phyloP scores from a whole-genome alignment of 164 flowering plant species.

The Brasenia schreberi region DNA sequence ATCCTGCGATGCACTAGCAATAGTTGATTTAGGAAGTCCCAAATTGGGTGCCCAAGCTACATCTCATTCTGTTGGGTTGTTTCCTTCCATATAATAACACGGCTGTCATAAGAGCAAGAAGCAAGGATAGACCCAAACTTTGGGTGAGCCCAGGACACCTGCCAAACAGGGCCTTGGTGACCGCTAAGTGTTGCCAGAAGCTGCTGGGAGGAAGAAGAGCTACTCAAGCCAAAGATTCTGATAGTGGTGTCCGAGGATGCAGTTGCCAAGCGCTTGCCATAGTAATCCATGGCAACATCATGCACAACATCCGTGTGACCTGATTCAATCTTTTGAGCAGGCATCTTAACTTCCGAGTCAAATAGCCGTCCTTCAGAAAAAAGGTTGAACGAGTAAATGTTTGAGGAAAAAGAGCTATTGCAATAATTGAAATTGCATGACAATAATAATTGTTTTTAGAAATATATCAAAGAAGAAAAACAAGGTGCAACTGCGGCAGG shows the following conservation, averaged over 20 bases:
- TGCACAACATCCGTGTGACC: constrained; percentile 31
- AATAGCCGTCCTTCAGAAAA: too few species aligned
- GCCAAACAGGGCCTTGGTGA: constrained; percentile 41
- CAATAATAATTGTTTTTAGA: too few species aligned
- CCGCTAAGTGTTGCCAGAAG: constrained; percentile 27
- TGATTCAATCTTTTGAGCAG: constrained; percentile 28
- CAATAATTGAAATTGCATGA: too few species aligned
- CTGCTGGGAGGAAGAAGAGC: constrained; percentile 12
- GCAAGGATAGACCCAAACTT: constrained; percentile 31
- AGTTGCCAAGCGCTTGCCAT: constrained; percentile 28
- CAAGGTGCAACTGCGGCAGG: too few species aligned
- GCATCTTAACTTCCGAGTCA: constrained; percentile 10
- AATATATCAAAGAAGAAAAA: too few species aligned
- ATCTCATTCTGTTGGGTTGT: constrained; percentile 14
- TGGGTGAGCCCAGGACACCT: constrained; percentile 38
- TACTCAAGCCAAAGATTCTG: constrained; percentile 23
- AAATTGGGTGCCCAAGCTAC: constrained; percentile 51
- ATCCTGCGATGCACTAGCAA: constrained; percentile 47
- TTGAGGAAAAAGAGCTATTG: too few species aligned
- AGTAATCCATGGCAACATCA: constrained; percentile 34
- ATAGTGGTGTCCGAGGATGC: constrained; percentile 29
- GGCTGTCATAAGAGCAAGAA: constrained; percentile 32
- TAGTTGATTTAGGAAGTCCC: constrained; percentile 44
- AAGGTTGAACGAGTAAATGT: too few species aligned
- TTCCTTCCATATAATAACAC: constrained; percentile 36